A percentile compares a stretch with the other conserved stretches of the same genome.
Evolutionary conservation across 495 filamentous ascomycete species (phyloP).

Genomic region (Aspergillus steynii): DNA sequence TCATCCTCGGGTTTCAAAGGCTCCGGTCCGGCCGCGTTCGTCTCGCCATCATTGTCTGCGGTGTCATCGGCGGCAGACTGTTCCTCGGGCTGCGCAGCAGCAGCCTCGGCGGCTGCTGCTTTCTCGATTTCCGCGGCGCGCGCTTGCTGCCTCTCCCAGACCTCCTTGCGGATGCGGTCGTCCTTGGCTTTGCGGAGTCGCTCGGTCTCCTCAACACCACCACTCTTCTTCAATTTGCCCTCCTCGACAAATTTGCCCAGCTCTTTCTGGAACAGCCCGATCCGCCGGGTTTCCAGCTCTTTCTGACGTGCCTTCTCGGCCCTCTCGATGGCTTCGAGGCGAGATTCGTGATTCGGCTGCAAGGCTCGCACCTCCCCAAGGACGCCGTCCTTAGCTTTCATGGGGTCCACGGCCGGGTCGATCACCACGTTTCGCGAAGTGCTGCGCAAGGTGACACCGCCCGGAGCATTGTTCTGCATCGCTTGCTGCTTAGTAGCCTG

Average conservation of each 20-base stretch:
- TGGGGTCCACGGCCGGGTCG: slow-evolving; percentile 67
- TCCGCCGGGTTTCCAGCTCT: slow-evolving; percentile 76
- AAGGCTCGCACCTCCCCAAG: slow-evolving; percentile 91
- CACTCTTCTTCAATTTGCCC: slow-evolving; percentile 90
- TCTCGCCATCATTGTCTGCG: slow-evolving; percentile 9
- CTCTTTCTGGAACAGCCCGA: slow-evolving; percentile 85
- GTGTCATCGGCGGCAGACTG: slow-evolving; percentile 9
- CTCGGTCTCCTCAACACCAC: slow-evolving; percentile 92
- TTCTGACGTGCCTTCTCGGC: slow-evolving; percentile 86
- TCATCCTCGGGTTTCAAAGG: slow-evolving; percentile 6
- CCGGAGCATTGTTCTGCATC: slow-evolving; percentile 55
- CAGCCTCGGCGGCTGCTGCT: slow-evolving; percentile 20
- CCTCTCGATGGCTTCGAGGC: slow-evolving; percentile 92
- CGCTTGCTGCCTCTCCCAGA: slow-evolving; percentile 70
- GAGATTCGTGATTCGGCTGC: slow-evolving; percentile 90
- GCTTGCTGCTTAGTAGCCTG: slow-evolving; percentile 96
- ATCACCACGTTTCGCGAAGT: slow-evolving; percentile 63
- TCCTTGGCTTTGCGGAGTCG: slow-evolving; percentile 81
- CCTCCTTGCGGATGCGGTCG: slow-evolving; percentile 80
- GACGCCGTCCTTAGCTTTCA: slow-evolving; percentile 83
- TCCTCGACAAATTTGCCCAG: slow-evolving; percentile 86
- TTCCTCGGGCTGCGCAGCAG: slow-evolving; percentile 30
- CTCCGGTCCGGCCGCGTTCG: slow-evolving; percentile 1
- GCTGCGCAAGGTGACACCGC: slow-evolving; percentile 45
- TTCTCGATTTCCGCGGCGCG: slow-evolving; percentile 47